Conservation (phyloP, 768 basidiomycete genomes). For the Naganishia vaughanmartiniae region DNA sequence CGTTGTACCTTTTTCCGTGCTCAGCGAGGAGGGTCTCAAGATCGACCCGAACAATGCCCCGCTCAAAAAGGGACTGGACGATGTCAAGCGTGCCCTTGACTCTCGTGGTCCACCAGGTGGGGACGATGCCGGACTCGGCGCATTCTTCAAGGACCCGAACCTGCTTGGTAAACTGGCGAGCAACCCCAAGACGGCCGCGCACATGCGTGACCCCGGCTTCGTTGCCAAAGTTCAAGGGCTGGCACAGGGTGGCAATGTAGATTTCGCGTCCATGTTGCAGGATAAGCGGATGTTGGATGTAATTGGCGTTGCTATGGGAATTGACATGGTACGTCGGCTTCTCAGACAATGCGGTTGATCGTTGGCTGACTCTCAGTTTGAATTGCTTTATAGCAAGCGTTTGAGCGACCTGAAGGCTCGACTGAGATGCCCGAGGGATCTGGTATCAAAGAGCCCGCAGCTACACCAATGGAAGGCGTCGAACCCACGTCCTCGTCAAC, state of each 20-base stretch:
- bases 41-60: slow-evolving; percentile 73
- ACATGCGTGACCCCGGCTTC: slow-evolving; percentile 79
- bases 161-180: slow-evolving; percentile 76
- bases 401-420: slow-evolving; percentile 78
- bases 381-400: slow-evolving; percentile 59
- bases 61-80: slow-evolving; percentile 79
- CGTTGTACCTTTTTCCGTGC: background rate
- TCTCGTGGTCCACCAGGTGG: slow-evolving; percentile 53
- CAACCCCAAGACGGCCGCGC: slow-evolving; percentile 79
- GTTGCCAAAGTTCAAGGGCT: slow-evolving; percentile 60
- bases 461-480: slow-evolving; percentile 23
- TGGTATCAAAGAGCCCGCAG: slow-evolving; percentile 34
- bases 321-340: slow-evolving; percentile 63
- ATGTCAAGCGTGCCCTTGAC: slow-evolving; percentile 83
- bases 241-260: slow-evolving; percentile 40
- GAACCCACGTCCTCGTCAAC: slow-evolving; percentile 4
- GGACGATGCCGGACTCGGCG: slow-evolving; percentile 59
- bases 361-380: background rate
- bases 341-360: background rate
- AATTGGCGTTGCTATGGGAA: slow-evolving; percentile 84
- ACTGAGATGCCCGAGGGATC: slow-evolving; percentile 70
- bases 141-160: slow-evolving; percentile 79
- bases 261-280: slow-evolving; percentile 58
- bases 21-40: slow-evolving; percentile 67
- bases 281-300: slow-evolving; percentile 86